Percentiles rank a stretch among this genome's conserved stretches.
phyloP scores from a whole-genome alignment of 805 yeast genomes.

The Hanseniaspora vineae region DNA sequence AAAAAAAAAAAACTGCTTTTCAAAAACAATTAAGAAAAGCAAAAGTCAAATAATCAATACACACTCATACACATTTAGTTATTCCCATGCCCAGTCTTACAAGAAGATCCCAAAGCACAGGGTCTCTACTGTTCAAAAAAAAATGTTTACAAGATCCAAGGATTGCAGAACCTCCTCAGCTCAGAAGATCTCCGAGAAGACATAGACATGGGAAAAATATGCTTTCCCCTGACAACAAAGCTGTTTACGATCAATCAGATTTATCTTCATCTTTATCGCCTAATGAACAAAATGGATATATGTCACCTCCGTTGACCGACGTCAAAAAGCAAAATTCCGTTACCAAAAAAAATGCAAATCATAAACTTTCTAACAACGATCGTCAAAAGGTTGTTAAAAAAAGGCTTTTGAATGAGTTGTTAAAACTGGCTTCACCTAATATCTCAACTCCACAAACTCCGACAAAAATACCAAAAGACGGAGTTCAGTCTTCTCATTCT shows the following conservation, averaged over 20 bases:
- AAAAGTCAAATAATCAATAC: too few species aligned
- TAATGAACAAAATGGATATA: too few species aligned
- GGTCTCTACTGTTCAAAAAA: not conserved
- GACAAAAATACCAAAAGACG: too few species aligned
- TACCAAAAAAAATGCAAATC: too few species aligned
- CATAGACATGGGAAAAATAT: not conserved
- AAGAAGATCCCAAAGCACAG: not conserved
- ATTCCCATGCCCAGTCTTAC: not conserved
- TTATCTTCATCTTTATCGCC: not conserved
- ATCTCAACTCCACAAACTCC: too few species aligned
- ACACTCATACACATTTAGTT: too few species aligned
- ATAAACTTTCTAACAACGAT: too few species aligned
- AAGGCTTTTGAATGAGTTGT: constrained; percentile 1
- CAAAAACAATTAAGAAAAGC: not conserved
- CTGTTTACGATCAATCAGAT: not conserved
- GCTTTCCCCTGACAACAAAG: not conserved
- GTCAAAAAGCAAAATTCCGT: not conserved
- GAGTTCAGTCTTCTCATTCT: too few species aligned
- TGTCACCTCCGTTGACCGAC: not conserved
- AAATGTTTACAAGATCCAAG: not conserved
- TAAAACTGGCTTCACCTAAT: constrained; percentile 2
- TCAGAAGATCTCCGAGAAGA: not conserved
- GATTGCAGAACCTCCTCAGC: not conserved
- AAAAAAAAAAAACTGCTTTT: not conserved
- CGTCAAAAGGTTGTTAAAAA: not conserved